Evolutionary conservation across 345 rosid genomes (phyloP).

Genomic region (Hevea brasiliensis): DNA sequence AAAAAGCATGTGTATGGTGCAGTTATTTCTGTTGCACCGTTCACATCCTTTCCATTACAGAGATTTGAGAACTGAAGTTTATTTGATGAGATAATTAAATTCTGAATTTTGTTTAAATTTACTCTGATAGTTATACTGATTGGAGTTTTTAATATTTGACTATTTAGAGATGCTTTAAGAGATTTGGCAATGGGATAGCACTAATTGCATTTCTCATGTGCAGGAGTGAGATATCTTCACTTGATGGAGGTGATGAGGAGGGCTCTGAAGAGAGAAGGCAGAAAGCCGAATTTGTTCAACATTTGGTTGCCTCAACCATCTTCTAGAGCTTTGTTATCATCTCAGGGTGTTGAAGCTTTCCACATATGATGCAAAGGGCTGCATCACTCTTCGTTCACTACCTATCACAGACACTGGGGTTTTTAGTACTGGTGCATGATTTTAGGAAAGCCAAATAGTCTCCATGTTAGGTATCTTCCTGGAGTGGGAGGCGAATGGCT

Average conservation of each 20-base stretch:
- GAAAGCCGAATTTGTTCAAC: constrained; percentile 47
- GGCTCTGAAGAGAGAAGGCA: constrained; percentile 45
- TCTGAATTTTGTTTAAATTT: background rate
- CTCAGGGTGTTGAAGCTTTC: background rate
- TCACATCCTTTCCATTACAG: background rate
- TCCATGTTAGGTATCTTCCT: constrained; percentile 5
- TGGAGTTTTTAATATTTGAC: too few relatives aligned
- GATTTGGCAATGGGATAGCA: background rate
- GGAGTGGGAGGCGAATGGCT: constrained; percentile 4
- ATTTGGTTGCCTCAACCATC: constrained; percentile 47
- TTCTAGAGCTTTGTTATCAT: constrained; percentile 25
- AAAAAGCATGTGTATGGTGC: background rate
- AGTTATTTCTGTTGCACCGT: background rate
- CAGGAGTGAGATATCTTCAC: constrained; percentile 31
- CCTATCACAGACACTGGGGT: constrained; percentile 3
- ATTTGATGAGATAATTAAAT: background rate
- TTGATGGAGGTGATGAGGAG: constrained; percentile 23
- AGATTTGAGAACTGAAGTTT: background rate
- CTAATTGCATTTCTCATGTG: constrained; percentile 13
- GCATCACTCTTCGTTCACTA: background rate
- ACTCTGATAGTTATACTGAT: too few relatives aligned
- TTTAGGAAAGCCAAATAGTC: background rate
- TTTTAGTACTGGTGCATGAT: constrained; percentile 20
- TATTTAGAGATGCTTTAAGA: background rate
- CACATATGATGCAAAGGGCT: constrained; percentile 11